Conservation (phyloP, 2,329 filamentous ascomycete genomes). For the Penicillium sp. region DNA sequence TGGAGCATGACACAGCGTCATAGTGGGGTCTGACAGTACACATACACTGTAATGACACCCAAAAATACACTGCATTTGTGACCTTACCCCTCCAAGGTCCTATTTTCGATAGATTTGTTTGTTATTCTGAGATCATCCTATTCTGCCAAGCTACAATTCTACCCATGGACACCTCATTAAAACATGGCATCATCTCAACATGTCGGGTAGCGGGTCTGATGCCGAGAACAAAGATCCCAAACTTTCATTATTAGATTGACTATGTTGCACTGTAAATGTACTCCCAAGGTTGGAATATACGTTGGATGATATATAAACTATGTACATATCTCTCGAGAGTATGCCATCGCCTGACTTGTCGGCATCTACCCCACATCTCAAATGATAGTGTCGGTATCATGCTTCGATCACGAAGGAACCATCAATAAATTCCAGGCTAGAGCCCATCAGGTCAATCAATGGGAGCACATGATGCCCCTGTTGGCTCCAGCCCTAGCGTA, state of each 20-base stretch:
- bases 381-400: slow-evolving; percentile 12
- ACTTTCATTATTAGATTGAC: neutral
- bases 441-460: slow-evolving; percentile 4
- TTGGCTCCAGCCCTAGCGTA: slow-evolving; percentile 1
- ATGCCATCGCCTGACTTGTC: slow-evolving; percentile 13
- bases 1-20: slow-evolving; percentile 23
- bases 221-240: slow-evolving; percentile 10
- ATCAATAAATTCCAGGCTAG: slow-evolving; percentile 3
- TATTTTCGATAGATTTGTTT: neutral
- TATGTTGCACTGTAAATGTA: neutral
- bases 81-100: slow-evolving; percentile 1
- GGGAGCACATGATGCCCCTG: slow-evolving; percentile 14
- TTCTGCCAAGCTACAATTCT: neutral
- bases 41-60: slow-evolving; percentile 13
- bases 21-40: slow-evolving; percentile 24
- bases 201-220: slow-evolving; percentile 10
- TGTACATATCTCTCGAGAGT: neutral
- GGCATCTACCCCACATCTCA: slow-evolving; percentile 14
- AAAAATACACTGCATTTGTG: slow-evolving; percentile 7
- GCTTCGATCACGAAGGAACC: slow-evolving; percentile 11
- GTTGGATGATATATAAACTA: neutral
- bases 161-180: neutral
- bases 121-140: slow-evolving; percentile 2
- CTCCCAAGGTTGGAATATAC: neutral
- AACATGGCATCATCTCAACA: neutral